Percentiles rank a stretch among this genome's conserved stretches.
phyloP scores from a whole-genome alignment of 148 eudicot genomes.

The Limonium bicolor region DNA sequence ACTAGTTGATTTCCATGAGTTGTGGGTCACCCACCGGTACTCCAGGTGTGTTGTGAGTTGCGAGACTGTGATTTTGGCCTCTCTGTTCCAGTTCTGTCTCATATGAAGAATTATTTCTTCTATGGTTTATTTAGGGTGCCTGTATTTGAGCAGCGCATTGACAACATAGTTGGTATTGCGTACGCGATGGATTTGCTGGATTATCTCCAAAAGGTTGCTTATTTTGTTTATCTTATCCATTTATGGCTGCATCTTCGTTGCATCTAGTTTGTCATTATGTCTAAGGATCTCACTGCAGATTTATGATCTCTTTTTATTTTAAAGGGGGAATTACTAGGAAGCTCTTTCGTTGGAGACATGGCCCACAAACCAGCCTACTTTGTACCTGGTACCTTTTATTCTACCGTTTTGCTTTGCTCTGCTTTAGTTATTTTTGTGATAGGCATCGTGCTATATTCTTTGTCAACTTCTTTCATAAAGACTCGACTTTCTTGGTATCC shows the following conservation, averaged over 20 bases:
- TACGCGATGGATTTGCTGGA: constrained; percentile 98
- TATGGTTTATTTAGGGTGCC: constrained; percentile 49
- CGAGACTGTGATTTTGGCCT: not conserved
- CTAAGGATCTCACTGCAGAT: constrained; percentile 47
- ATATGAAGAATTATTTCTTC: not conserved
- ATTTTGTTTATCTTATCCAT: constrained; percentile 1
- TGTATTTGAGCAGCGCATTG: constrained; percentile 91
- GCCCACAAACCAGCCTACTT: constrained; percentile 98
- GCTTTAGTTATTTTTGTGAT: not conserved
- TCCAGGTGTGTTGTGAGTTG: constrained; percentile 44
- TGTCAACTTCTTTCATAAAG: too few species aligned
- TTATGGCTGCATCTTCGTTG: not conserved
- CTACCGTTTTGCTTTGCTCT: not conserved
- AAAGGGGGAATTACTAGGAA: constrained; percentile 90
- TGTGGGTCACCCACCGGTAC: constrained; percentile 94
- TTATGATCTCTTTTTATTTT: constrained; percentile 40
- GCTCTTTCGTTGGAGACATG: constrained; percentile 69
- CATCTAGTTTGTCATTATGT: constrained; percentile 2
- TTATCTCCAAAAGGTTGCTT: constrained; percentile 67
- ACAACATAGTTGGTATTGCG: constrained; percentile 93
- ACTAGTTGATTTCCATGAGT: constrained; percentile 72
- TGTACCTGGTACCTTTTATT: constrained; percentile 63
- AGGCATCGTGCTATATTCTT: too few species aligned
- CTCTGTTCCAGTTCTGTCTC: constrained; percentile 2
- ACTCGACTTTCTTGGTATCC: too few species aligned